Evolutionary conservation across 2,329 filamentous ascomycete genomes (phyloP), one percentile per base, ranked within the genome.

Genomic region (Metarhizium album): DNA sequence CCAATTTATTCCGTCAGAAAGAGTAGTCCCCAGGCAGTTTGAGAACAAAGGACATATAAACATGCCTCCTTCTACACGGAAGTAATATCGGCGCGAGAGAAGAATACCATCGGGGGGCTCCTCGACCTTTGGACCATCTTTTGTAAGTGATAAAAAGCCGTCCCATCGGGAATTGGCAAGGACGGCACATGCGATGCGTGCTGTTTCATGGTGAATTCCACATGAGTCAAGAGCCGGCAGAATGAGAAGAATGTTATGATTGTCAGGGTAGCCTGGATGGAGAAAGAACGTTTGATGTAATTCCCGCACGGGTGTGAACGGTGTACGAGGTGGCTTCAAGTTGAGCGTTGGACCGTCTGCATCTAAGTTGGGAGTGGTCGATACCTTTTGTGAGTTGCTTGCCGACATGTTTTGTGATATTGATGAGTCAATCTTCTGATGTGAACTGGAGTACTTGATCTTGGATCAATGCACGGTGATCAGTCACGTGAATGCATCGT

Each of bases 191-290:
- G 52, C 49, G 45, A 51, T 45, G 20, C 46, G 49, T 13, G 52
- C 52, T 45, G 52, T 53, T 35, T 51, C 46, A 37, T 53, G 49
- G 45, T 51, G 46, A 45, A 53, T 51, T 14, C 52, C 52, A 14
- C 42, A 11, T 37, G 23, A 22, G 37, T 51, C 46, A 16, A 53
- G 43, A 22, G 49, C 52, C 16, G 52, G 52, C 35, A 53, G 49
- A n/a, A 38, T 47, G 29, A 51, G 16, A 24, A 53, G 45, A 16
- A 53, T 23, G 33, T 53, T 49, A 18, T 47, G 42, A 16, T 37
- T 35, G 27, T 51, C 49, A 20, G 49, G 42, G 45, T 53, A 53
- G 16, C 52, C 49, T n/a, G 49, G 49, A 46, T 53, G 46, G 18
- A 47, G 48, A 23, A 53, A 3, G 20, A 42, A 42, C 20, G 22